Evolutionary conservation across 2,329 filamentous ascomycete species (phyloP), one percentile per base, ranked within the genome.

Genomic region (Fusarium chaquense): DNA sequence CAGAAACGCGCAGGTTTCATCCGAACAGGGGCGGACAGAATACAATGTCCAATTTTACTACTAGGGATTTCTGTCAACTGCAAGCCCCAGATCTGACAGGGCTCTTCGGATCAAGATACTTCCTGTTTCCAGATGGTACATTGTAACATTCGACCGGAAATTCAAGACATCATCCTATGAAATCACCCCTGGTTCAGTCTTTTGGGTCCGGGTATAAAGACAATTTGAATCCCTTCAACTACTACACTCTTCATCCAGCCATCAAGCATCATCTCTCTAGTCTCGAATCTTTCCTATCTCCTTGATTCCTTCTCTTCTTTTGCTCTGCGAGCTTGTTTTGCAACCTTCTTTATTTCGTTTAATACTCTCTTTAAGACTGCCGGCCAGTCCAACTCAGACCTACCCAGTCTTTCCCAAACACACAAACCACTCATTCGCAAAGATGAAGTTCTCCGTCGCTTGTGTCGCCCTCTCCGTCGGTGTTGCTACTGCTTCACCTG

Each of bases 391-490:
- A 30, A 49, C 46, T n/a, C 15, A 55, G 33, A 36, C 22, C 40
- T 26, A 45, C 32, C 43, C 24, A 30, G 24, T 38, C 33, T 30
- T 18, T 36, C 6, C 6, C 24, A 16, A 22, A 9, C 18, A 36
- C 18, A 13, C n/a, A 3, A 18, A 51, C 12, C n/a, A 28, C 32
- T 49, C 43, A 18, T 20, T 36, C 41, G 43, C 28, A 13, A 64
- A 24, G 15, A 64, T 64, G 61, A 64, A 64, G 50, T 44, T 64
- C 16, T 58, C 61, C 11, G 28, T 26, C 3, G 50, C 50, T 1
- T 22, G 62, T 4, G 11, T 63, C n/a, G 45, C 59, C 22, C n/a
- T 64, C 18, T 64, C 44, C 3, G 35, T 55, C 7, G 61, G 32
- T 22, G 20, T 47, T 2, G 61, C 61, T 2, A 44, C 50, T 15